These are phyloP conservation scores for Penicillium soppii DNA, from an alignment of 495 filamentous ascomycete species.

Conservation along the genomic window DNA sequence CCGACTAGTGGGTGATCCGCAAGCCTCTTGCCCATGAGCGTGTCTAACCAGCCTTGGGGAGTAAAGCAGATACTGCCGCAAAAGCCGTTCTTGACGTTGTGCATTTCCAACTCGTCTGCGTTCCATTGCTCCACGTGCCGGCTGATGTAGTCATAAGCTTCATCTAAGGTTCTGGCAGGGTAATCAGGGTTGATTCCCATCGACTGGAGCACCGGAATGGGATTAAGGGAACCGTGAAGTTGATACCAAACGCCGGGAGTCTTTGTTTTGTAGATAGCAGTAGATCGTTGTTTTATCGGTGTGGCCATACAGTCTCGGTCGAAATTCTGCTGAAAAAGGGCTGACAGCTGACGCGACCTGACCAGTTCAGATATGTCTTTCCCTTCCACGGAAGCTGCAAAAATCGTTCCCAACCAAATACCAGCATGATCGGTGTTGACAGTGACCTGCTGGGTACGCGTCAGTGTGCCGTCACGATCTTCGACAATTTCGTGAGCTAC, in stretches of 20 bases:
- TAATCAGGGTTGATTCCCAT: slow-evolving; percentile 21
- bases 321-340: slow-evolving; percentile 15
- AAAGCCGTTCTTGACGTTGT: slow-evolving; percentile 20
- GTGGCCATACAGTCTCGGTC: slow-evolving; percentile 14
- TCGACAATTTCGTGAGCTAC: slow-evolving; percentile 30
- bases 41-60: slow-evolving; percentile 23
- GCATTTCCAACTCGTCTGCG: slow-evolving; percentile 28
- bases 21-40: slow-evolving; percentile 22
- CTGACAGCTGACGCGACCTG: slow-evolving; percentile 3
- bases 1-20: slow-evolving; percentile 23
- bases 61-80: slow-evolving; percentile 29
- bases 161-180: slow-evolving; percentile 1
- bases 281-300: slow-evolving; percentile 11
- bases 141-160: slow-evolving; percentile 20
- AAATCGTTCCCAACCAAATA: slow-evolving; percentile 27
- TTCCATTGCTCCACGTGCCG: slow-evolving; percentile 16
- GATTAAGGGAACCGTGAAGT: slow-evolving; percentile 28
- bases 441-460: slow-evolving; percentile 7
- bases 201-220: slow-evolving; percentile 3
- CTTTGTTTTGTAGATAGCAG: slow-evolving; percentile 26
- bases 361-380: slow-evolving; percentile 12
- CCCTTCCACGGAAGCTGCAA: slow-evolving; percentile 19
- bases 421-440: slow-evolving; percentile 32
- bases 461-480: slow-evolving; percentile 17
- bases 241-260: slow-evolving; percentile 25